Percentiles rank a stretch among this genome's conserved stretches.
Evolutionary conservation across 306 rosid species (phyloP).

Genomic region (Phaseolus lunatus): DNA sequence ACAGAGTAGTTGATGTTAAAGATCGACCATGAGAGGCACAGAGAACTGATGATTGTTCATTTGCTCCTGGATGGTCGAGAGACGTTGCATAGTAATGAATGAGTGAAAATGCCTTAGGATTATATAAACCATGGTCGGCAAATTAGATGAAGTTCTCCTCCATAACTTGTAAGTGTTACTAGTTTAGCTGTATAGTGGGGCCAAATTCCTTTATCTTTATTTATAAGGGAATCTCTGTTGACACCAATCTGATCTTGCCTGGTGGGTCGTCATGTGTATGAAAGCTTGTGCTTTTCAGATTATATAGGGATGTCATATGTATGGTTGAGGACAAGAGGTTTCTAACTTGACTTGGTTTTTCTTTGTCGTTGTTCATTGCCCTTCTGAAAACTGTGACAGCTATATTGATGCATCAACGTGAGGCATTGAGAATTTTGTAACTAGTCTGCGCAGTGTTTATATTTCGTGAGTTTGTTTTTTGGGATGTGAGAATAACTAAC

Average conservation of each 20-base stretch:
- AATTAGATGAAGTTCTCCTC: slow-evolving; percentile 5
- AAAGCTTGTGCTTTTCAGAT: slow-evolving; percentile 30
- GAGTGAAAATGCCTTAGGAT: slow-evolving; percentile 12
- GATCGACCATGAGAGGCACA: slow-evolving; percentile 52
- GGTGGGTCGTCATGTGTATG: slow-evolving; percentile 18
- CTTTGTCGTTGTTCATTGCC: slow-evolving; percentile 37
- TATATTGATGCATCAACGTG: slow-evolving; percentile 13
- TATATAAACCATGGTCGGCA: not conserved
- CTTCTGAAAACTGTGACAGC: slow-evolving; percentile 33
- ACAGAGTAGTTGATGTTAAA: slow-evolving; percentile 56
- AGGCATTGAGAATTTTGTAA: slow-evolving; percentile 36
- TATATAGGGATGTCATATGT: not conserved
- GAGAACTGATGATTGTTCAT: not conserved
- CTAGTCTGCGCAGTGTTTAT: not conserved
- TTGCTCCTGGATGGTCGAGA: slow-evolving; percentile 24
- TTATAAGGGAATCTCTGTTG: slow-evolving; percentile 42
- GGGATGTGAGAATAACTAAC: slow-evolving; percentile 35
- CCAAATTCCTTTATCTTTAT: slow-evolving; percentile 33
- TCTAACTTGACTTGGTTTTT: slow-evolving; percentile 21
- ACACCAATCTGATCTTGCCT: slow-evolving; percentile 28
- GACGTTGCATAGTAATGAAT: slow-evolving; percentile 23
- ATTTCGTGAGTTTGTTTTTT: slow-evolving; percentile 17
- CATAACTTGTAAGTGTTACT: slow-evolving; percentile 29
- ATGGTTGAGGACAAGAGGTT: slow-evolving; percentile 18
- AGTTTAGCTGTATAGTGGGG: slow-evolving; percentile 24